phyloP scores from a whole-genome alignment of 257 asterid species.

The Coffea eugenioides region DNA sequence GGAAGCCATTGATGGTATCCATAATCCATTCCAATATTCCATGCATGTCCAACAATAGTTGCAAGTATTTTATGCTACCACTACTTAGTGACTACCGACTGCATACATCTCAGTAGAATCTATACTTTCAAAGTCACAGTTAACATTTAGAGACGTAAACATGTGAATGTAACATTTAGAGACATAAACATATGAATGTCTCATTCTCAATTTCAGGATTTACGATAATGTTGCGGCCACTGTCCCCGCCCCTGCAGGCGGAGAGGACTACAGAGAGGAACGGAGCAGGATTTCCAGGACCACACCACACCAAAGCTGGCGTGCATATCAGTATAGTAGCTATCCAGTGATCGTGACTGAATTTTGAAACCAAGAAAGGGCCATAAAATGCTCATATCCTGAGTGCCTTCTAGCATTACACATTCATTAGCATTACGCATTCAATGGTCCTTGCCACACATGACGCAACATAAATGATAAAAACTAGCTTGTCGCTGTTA shows the following conservation, averaged over 20 bases:
- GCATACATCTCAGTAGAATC: neutral
- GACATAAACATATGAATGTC: neutral
- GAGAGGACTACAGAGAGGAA: neutral
- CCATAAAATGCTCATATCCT: neutral
- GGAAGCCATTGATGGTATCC: neutral
- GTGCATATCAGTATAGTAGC: constrained; percentile 25
- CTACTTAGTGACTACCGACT: too few relatives aligned
- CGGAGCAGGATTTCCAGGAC: constrained; percentile 24
- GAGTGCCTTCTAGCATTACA: neutral
- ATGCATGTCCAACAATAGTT: neutral
- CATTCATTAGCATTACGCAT: neutral
- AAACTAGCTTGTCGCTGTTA: constrained; percentile 13
- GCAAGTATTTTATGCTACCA: too few relatives aligned
- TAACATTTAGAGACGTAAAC: constrained; percentile 1
- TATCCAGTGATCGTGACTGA: constrained; percentile 35
- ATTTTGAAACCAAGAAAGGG: constrained; percentile 27
- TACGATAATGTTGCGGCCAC: constrained; percentile 19
- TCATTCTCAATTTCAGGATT: constrained; percentile 30
- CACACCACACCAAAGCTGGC: constrained; percentile 18
- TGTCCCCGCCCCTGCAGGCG: neutral
- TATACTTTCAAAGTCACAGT: neutral
- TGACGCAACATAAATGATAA: neutral
- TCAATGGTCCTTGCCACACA: neutral
- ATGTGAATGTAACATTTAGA: constrained; percentile 1
- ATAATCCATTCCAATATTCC: neutral